Base-by-base conservation (phyloP, 768 basidiomycete genomes). In the Pleurotus pulmonarius region DNA sequence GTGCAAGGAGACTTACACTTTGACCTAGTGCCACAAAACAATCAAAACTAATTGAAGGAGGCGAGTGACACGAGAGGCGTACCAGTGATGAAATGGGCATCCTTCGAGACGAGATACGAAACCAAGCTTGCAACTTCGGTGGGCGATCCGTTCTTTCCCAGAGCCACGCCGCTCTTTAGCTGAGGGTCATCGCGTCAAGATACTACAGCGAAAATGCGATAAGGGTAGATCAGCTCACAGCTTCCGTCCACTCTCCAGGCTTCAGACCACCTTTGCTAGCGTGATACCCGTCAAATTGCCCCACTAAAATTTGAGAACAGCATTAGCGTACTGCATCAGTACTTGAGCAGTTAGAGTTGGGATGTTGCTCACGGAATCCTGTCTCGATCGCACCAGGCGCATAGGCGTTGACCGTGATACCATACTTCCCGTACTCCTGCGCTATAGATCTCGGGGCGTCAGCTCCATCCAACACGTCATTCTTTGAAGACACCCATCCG, bases 331-430 rank as follows among this genome's bases (percentile, higher is more conserved):
- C 20, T 3, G 20, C 20, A 20, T 20, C 20, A 20, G 20, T 20
- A 20, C 20, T 20, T 20, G 20, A 20, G 3, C 0, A 8, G 29
- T 3, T 4, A 9, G 2, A 34, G 9, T 3, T 34, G 11, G 8
- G 29, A 45, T 13, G 8, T 9, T 8, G 49, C 56, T 16, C 44
- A 78, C 75, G 13, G 63, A 74, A 46, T 3, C 49, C 44, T 0
- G 70, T 76, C 0, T 64, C 46, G 43, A 73, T 68, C 15, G 55
- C 6, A 4, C 73, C 70, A 0, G 76, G 76, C 2, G 72, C 70
- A 55, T 78, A 75, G 2, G 72, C 64, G 49, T 76, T 76, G 3
- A 73, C 75, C 1, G 74, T 75, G 37, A 76, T 74, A 5, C 61
- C 58, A 56, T 73, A 54, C 16, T 64, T 51, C 1, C 66, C 70